Evolutionary conservation across 805 yeast species (phyloP), one percentile per base, ranked within the genome.

Genomic region (Suhomyces canberraensis): DNA sequence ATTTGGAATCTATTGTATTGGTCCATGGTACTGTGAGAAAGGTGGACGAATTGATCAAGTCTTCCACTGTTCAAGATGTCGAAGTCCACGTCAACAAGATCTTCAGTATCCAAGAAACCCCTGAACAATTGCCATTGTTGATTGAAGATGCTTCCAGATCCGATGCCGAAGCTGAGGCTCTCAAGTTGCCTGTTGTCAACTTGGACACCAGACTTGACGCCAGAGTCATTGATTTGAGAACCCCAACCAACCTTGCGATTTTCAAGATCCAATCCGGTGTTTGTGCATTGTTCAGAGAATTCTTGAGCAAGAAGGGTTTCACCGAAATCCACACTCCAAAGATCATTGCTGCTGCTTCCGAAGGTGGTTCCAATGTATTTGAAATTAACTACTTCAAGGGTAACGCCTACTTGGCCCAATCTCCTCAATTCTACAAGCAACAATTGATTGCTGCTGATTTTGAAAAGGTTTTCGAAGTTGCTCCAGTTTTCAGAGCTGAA

Each of bases 401-500:
- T 45, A 81, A 83, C 44, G 98, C 98, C 5, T 93, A 76, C 64
- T 71, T 93, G 60, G 98, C 99, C 13, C 99, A 93, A 73, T 87
- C 96, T 27, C 99, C 99, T 33, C 99, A 93, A 73, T 77, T 93
- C 50, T 87, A 93, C 75, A 93, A 93, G 73, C 98, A 93, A 72
- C 96, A 91, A 76, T 79, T 91, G 63, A 93, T 93, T 67, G 96
- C 97, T 31, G 95, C 95, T 42, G 99, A 93, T 71, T 93, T 91
- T 54, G 98, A 93, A 73, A 80, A 79, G 55, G 99, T 93, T 33
- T 93, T 79, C 60, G 99, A 93, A 71, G 76, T 93, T 56, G 98
- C 93, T 2, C 98, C 99, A 25, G 98, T 93, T 29, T 93, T 93
- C 78, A 81, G 99, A 69, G 99, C 99, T 40, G 99, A 93, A 67